Evolutionary conservation across 495 filamentous ascomycete genomes (phyloP), one percentile per base, ranked within the genome.

Genomic region (Lophiotrema nucula): DNA sequence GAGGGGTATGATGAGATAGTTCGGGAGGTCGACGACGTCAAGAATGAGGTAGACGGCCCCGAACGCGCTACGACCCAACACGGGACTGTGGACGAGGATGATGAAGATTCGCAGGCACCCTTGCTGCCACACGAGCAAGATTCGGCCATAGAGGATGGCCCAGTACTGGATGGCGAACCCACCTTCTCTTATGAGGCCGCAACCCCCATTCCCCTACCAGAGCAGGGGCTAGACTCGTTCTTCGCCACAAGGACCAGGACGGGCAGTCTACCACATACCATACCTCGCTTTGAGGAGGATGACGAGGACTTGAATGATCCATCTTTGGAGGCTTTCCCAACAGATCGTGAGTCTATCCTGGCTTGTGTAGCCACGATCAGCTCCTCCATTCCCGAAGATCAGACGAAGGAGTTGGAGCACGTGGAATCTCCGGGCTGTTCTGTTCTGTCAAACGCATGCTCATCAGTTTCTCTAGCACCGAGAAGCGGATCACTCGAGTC

Each of bases 291-390:
- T 1, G 57, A 67, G 56, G 33, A 48, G 23, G 53, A 64, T 33
- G 65, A 70, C 50, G 47, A 60, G 39, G n/a, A 67, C 52, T 28
- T 56, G 12, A 25, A 49, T 23, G 60, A 64, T 51, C 44, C 60
- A 23, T 48, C 42, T 25, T 39, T 64, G 1, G 55, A 58, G 25
- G 13, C 15, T 0, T 64, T 64, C 35, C 60, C 60, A 15, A 59
- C 45, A 2, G 24, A 28, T 8, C 47, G 60, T 3, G 49, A 58
- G n/a, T 23, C 24, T 19, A 64, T 64, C 42, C 21, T 64, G 5
- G 55, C 46, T 16, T 55, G 53, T 4, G 59, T 63, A 1, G 47
- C 25, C 21, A 46, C 37, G 11, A 63, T 63, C 25, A 21, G 27
- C 3, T 26, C 12, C 13, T 33, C 38, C 12, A 27, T 63, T 0